These are phyloP conservation scores for Rhinocladiella mackenziei DNA, from an alignment of 2,329 filamentous ascomycete genomes.

Conservation along the genomic window DNA sequence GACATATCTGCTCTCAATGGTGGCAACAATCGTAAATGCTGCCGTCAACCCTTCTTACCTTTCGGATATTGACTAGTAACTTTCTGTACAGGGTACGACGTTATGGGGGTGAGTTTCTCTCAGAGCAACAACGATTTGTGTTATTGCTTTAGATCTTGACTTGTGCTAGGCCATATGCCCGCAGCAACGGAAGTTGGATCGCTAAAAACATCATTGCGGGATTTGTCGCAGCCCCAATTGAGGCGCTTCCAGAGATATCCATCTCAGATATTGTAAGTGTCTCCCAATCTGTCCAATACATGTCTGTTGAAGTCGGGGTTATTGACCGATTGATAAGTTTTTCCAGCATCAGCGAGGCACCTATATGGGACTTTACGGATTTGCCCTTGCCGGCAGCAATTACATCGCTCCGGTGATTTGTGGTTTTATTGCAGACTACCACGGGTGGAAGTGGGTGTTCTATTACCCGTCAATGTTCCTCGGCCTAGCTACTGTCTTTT, in stretches of 20 bases:
- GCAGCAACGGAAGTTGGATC: conserved; percentile 47
- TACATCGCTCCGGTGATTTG: conserved; percentile 38
- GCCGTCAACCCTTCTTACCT: background rate
- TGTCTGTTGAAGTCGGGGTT: background rate
- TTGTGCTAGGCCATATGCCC: conserved; percentile 38
- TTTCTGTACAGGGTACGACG: conserved; percentile 1
- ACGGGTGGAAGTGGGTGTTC: conserved; percentile 29
- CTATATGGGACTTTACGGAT: conserved; percentile 27
- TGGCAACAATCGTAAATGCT: conserved; percentile 33
- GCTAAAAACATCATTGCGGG: conserved; percentile 47
- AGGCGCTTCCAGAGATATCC: conserved; percentile 47
- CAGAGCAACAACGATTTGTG: background rate
- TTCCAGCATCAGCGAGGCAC: conserved; percentile 28
- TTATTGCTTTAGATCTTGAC: conserved; percentile 31
- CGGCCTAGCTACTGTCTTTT: conserved; percentile 19
- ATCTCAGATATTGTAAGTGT: conserved; percentile 44
- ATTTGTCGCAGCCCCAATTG: conserved; percentile 48
- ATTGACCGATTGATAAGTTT: conserved; percentile 31
- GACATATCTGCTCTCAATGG: conserved; percentile 30
- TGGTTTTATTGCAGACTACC: conserved; percentile 28
- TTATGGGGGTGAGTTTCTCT: conserved; percentile 10
- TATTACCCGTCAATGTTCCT: conserved; percentile 26
- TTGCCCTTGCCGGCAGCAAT: conserved; percentile 24
- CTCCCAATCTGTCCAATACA: background rate
- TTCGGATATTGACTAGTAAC: background rate